Evolutionary conservation across 2,329 filamentous ascomycete genomes (phyloP), one percentile per base, ranked within the genome.

Genomic region (Aspergillus sp.): DNA sequence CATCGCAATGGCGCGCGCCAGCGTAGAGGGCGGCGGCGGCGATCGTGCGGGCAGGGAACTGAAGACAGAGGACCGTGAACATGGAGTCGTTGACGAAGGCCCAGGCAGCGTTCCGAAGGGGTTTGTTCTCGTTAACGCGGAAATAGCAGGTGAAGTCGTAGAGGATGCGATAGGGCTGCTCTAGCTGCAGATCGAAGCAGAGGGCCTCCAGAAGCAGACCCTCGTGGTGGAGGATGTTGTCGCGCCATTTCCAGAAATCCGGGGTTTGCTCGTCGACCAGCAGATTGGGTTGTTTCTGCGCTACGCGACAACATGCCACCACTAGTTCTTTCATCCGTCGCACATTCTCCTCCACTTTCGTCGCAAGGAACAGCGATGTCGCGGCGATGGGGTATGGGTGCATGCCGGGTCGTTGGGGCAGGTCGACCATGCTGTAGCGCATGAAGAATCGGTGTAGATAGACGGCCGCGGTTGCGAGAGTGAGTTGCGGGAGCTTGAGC

Each of bases 371-470:
- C 2, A 99, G 80, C 1, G 91, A 84, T 0, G 92, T 96, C 0
- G 92, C 94, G 10, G 92, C 94, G 54, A 96, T 90, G 64, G 95
- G 89, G 68, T 96, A 97, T 63, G 96, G 92, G 70, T 97, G 93
- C 45, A 95, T 83, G 13, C 91, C 91, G 43, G 78, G 78, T 50
- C 76, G 76, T 56, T 81, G 81, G 58, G 85, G 88, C 64, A 88
- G 83, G 63, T 87, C 82, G 45, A 88, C 86, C 82, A 95, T 87
- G 67, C 86, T 93, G 66, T 81, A 86, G 58, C 91, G 87, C 91
- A 97, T 97, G 69, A 91, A 92, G 71, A 96, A 97, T 29, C 94
- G 85, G 71, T 99, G 93, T 71, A 99, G 92, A 77, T 96, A 97
- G 41, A 96, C 88, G 16, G 89, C 88, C 0, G 94, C 94, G 0